phyloP scores from a whole-genome alignment of 1,139 yeast species.

The Protomyces arabidopsidicola region DNA sequence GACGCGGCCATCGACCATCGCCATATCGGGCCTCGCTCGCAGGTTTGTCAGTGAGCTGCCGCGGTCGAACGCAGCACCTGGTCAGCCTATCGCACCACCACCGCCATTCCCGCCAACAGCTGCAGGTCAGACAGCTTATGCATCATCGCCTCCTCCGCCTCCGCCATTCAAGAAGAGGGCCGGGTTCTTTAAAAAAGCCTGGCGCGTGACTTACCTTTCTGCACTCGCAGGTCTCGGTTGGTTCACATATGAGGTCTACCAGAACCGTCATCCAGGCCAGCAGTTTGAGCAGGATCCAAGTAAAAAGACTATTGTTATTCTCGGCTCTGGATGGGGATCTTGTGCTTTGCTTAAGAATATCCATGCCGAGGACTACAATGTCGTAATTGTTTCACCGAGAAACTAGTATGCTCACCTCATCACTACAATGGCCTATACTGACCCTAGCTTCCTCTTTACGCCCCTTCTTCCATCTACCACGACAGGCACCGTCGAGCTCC shows the following conservation, averaged over 20 bases:
- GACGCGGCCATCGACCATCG: neutral
- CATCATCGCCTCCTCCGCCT: neutral
- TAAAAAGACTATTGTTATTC: slow-evolving; percentile 80
- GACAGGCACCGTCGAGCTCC: slow-evolving; percentile 84
- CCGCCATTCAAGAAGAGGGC: slow-evolving; percentile 22
- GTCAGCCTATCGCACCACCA: neutral
- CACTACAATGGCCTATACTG: slow-evolving; percentile 38
- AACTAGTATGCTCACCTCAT: slow-evolving; percentile 77
- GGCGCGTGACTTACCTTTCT: slow-evolving; percentile 39
- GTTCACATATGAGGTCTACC: slow-evolving; percentile 40
- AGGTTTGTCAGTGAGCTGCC: neutral
- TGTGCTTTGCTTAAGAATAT: slow-evolving; percentile 63
- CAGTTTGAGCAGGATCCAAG: slow-evolving; percentile 48
- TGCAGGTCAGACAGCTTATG: neutral
- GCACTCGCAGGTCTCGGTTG: slow-evolving; percentile 38
- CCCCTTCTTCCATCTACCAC: slow-evolving; percentile 86
- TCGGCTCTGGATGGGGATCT: slow-evolving; percentile 96
- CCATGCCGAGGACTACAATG: slow-evolving; percentile 82
- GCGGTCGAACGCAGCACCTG: neutral
- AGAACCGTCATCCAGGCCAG: slow-evolving; percentile 41
- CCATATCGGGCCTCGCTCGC: neutral
- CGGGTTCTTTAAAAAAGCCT: slow-evolving; percentile 37
- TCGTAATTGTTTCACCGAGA: slow-evolving; percentile 85
- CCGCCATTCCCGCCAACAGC: neutral
- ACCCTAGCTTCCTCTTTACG: slow-evolving; percentile 67